These are phyloP conservation scores for Adansonia madagascariensis DNA, from an alignment of 441 rosid genomes.

Conservation along the genomic window DNA sequence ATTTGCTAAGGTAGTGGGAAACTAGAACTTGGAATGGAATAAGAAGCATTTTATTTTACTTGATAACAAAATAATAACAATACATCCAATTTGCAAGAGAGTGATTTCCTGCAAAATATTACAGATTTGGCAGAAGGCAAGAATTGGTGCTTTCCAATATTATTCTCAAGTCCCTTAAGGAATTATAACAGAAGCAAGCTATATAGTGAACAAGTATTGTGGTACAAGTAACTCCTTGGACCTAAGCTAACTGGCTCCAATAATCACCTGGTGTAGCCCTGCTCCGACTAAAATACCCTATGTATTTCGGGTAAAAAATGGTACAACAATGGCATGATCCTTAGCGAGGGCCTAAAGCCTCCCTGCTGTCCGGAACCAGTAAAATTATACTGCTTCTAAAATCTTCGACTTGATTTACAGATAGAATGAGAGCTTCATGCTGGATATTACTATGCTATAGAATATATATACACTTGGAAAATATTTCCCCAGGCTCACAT, in stretches of 20 bases:
- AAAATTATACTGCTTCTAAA: constrained; percentile 2
- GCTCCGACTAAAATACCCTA: not conserved
- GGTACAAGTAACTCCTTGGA: not conserved
- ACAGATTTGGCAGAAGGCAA: constrained; percentile 2
- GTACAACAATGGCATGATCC: constrained; percentile 14
- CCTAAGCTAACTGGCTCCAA: not conserved
- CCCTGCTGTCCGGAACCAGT: not conserved
- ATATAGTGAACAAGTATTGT: not conserved
- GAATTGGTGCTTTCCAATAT: not conserved
- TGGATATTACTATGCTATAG: constrained; percentile 4
- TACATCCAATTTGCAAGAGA: not conserved
- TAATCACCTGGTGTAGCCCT: not conserved
- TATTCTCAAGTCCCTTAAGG: not conserved
- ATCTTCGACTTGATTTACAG: constrained; percentile 21
- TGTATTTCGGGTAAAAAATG: not conserved
- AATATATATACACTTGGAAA: not conserved
- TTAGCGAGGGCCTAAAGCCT: not conserved
- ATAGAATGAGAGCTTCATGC: not conserved
- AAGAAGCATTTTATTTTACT: not conserved
- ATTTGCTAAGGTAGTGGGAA: not conserved
- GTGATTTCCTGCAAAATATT: not conserved
- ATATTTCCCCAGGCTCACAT: not conserved
- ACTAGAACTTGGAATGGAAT: not conserved
- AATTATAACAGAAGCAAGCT: not conserved
- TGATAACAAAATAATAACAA: not conserved